These are phyloP conservation scores for Debaryomyces sp. DNA, from an alignment of 1,139 yeast genomes.

Conservation along the genomic window DNA sequence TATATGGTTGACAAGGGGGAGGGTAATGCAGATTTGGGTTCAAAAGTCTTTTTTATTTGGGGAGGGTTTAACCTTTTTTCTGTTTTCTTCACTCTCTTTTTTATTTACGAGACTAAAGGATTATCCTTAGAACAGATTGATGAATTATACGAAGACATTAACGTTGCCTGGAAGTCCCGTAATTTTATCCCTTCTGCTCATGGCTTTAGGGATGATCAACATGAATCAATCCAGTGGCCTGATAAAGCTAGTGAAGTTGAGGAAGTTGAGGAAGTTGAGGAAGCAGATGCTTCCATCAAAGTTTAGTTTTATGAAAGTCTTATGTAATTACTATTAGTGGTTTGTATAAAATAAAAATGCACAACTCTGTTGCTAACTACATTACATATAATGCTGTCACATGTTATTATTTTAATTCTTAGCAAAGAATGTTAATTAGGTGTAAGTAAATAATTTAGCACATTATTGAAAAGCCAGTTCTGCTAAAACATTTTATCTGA, in stretches of 20 bases:
- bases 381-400: no score
- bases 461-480: no score
- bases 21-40: conserved; percentile 65
- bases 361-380: no score
- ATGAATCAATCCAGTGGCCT: conserved; percentile 16
- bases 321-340: no score
- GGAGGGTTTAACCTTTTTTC: conserved; percentile 43
- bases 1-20: conserved; percentile 62
- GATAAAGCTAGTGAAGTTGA: conserved; percentile 23
- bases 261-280: no score
- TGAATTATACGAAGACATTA: conserved; percentile 32
- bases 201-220: conserved; percentile 31
- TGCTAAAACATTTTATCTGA: no score
- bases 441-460: no score
- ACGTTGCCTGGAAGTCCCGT: conserved; percentile 36
- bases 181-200: conserved; percentile 35
- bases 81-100: conserved; percentile 62
- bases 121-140: conserved; percentile 75
- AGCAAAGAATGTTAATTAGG: no score
- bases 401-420: no score
- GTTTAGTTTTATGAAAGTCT: no score
- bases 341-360: no score
- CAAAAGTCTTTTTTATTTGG: conserved; percentile 75
- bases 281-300: no score
- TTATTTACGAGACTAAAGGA: conserved; percentile 76